A percentile compares a stretch with the other conserved stretches of the same genome.
These are phyloP conservation scores for Tetramitus jugosus DNA, from an alignment of 208 protist genomes.

Conservation along the genomic window DNA sequence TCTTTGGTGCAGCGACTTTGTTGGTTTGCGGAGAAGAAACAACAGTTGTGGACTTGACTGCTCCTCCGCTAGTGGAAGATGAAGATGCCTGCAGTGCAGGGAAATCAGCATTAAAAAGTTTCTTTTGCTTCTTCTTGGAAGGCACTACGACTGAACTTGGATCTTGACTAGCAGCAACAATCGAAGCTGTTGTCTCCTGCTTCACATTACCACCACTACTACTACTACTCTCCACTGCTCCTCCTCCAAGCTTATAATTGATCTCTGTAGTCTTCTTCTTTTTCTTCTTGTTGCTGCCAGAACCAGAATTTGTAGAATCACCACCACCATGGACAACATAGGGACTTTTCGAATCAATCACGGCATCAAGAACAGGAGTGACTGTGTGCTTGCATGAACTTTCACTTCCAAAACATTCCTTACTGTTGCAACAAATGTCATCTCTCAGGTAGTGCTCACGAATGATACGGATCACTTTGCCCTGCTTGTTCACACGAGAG, in stretches of 20 bases:
- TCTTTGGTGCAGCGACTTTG: neutral
- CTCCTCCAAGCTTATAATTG: no score
- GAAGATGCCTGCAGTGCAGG: no score
- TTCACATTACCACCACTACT: no score
- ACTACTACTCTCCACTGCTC: no score
- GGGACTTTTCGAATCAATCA: neutral
- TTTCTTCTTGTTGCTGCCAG: neutral
- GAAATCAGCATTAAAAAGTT: no score
- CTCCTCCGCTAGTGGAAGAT: no score
- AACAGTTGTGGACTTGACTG: neutral
- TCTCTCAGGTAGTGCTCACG: slow-evolving; percentile 40
- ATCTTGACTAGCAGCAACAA: no score
- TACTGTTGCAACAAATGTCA: slow-evolving; percentile 33
- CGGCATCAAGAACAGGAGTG: neutral
- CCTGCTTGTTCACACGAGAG: neutral
- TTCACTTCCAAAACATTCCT: slow-evolving; percentile 27
- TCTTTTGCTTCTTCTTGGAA: no score
- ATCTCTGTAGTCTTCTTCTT: neutral
- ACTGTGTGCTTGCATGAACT: neutral
- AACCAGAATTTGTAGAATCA: neutral
- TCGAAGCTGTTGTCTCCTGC: no score
- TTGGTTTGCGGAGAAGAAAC: neutral
- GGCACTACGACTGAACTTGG: no score
- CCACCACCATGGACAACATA: neutral
- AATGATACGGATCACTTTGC: slow-evolving; percentile 26